phyloP scores from a whole-genome alignment of 73 alveolate species.

The Paraurostyla sp. region DNA sequence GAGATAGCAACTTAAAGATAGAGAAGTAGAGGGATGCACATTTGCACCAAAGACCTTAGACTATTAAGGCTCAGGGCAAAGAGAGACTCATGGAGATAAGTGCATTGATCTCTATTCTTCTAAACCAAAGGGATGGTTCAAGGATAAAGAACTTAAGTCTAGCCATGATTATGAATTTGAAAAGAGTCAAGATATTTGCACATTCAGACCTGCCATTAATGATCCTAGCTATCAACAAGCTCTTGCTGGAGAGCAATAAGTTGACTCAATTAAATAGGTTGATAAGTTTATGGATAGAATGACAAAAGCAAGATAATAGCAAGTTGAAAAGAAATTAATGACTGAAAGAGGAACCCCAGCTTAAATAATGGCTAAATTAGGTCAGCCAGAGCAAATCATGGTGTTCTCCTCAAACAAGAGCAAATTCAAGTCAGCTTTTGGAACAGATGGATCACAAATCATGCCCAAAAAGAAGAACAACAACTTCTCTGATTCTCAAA shows the following conservation, averaged over 20 bases:
- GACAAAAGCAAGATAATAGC: conserved; percentile 33
- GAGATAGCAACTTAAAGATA: conserved; percentile 45
- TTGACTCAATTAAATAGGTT: conserved; percentile 24
- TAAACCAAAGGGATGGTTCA: conserved; percentile 44
- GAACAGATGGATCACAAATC: conserved; percentile 18
- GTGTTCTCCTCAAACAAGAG: conserved; percentile 16
- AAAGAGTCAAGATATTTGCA: conserved; percentile 6
- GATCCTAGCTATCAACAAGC: neutral
- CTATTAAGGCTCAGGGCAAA: neutral
- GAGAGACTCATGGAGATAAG: conserved; percentile 55
- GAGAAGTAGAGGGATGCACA: conserved; percentile 53
- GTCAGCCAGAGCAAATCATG: conserved; percentile 39
- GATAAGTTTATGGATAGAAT: conserved; percentile 49
- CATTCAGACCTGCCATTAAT: conserved; percentile 63
- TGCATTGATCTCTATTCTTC: conserved; percentile 52
- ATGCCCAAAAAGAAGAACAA: neutral
- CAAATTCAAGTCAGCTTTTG: conserved; percentile 62
- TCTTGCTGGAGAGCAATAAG: neutral
- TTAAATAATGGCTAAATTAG: conserved; percentile 9
- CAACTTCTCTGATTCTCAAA: neutral
- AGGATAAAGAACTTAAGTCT: conserved; percentile 28
- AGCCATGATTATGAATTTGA: conserved; percentile 44
- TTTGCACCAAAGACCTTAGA: conserved; percentile 52
- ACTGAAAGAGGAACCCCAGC: conserved; percentile 57
- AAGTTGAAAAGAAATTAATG: conserved; percentile 42